phyloP scores from a whole-genome alignment of 768 basidiomycete species.

The Tricholomella constricta region DNA sequence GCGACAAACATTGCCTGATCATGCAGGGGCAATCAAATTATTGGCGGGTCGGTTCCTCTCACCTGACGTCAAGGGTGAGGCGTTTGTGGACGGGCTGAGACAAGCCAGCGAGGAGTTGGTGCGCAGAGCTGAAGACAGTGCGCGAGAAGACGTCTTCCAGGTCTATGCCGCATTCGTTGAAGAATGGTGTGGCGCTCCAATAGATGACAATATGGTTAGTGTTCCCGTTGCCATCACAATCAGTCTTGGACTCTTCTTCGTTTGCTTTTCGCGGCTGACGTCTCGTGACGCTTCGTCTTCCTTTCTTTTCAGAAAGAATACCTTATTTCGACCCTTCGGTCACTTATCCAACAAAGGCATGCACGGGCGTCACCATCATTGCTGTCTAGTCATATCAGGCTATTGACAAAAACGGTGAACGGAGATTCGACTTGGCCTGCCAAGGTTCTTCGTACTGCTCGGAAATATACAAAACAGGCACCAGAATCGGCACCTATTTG shows the following conservation, averaged over 20 bases:
- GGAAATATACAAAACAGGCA: slow-evolving; percentile 45
- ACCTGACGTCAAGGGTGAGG: slow-evolving; percentile 31
- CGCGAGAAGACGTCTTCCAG: slow-evolving; percentile 29
- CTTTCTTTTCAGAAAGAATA: slow-evolving; percentile 50
- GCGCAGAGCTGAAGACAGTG: slow-evolving; percentile 18
- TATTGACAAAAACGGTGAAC: slow-evolving; percentile 22
- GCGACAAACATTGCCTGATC: slow-evolving; percentile 30
- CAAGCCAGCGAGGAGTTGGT: slow-evolving; percentile 42
- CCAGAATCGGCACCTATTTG: slow-evolving; percentile 48
- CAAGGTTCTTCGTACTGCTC: slow-evolving; percentile 41
- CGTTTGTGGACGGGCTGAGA: slow-evolving; percentile 39
- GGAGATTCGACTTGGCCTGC: slow-evolving; percentile 20
- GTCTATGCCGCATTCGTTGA: slow-evolving; percentile 57
- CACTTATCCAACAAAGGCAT: slow-evolving; percentile 26
- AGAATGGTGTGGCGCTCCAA: slow-evolving; percentile 44
- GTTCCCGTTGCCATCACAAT: slow-evolving; percentile 23
- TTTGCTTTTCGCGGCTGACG: slow-evolving; percentile 37
- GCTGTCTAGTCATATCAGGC: slow-evolving; percentile 32
- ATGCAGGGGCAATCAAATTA: slow-evolving; percentile 39
- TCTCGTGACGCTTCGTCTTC: slow-evolving; percentile 41
- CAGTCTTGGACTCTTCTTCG: background rate
- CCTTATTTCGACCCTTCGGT: slow-evolving; percentile 47
- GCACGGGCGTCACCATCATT: slow-evolving; percentile 28
- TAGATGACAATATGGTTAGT: slow-evolving; percentile 52
- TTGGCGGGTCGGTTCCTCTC: slow-evolving; percentile 35